Base-by-base conservation (phyloP, 306 rosid species). In the Vicia sativa region DNA sequence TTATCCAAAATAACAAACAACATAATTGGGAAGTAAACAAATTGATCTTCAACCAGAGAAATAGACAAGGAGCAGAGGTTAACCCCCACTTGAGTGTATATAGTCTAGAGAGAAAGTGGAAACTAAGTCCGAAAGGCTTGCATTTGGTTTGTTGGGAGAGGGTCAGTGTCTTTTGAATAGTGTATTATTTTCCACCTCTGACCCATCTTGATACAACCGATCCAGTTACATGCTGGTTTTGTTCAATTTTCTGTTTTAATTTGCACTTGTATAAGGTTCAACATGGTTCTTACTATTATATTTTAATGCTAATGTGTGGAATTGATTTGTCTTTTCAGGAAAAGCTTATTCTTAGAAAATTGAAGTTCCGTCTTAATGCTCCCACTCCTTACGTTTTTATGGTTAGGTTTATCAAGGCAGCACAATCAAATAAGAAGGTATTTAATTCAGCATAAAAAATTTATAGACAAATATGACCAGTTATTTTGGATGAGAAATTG, bases 341-440 rank as follows among this genome's bases (percentile, higher is more conserved):
- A 79, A 86, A 83, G 74, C 84, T 79, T 15, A 80, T 93, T 75
- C 91, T 93, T 14, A 86, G 79, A 70, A 83, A 75, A 60, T 64
- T 90, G 62, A 86, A 93, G 78, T 93, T 93, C 71, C 93, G 95
- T 35, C 81, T 93, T 42, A 90, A 88, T 68, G 19, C 83, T 34
- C 95, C 98, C 38, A 93, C 96, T 68, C 93, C 87, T n/a, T 93
- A 90, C 67, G 93, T 90, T 73, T 93, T 90, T 46, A 77, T 90
- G 96, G 74, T 87, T 82, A 88, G 98, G 75, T 90, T 93, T 80
- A 91, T 90, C 52, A 93, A 90, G 85, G 98, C 98, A 64, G 85
- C 91, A 56, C 93, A 79, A 79, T 79, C 98, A 52, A 83, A 86
- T 56, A 65, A 15, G 21, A 85, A 85, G 96, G 98, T 92, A 78